These are phyloP conservation scores for Citrus sp. DNA, from an alignment of 345 rosid species.

Conservation along the genomic window DNA sequence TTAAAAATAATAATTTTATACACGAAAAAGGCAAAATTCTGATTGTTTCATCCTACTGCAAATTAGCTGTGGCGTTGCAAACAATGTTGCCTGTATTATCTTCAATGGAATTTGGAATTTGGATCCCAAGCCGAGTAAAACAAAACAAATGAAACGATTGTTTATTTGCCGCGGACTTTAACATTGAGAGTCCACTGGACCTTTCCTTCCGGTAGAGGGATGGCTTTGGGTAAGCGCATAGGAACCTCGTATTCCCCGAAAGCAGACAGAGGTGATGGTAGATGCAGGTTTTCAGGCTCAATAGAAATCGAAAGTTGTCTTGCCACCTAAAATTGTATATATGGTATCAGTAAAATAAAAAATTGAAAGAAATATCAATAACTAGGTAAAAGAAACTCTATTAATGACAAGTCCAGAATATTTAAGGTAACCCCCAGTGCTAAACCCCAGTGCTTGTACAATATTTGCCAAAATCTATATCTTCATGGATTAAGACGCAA, in stretches of 20 bases:
- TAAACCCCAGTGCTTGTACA: not conserved
- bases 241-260: conserved; percentile 79
- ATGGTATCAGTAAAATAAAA: not conserved
- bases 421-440: not conserved
- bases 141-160: not conserved
- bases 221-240: conserved; percentile 71
- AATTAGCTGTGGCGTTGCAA: too few relatives aligned
- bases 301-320: conserved; percentile 78
- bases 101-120: too few relatives aligned
- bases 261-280: conserved; percentile 57
- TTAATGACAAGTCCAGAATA: not conserved
- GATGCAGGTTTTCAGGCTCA: conserved; percentile 66
- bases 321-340: conserved; percentile 47
- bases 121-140: not conserved
- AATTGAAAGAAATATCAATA: not conserved
- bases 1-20: too few relatives aligned
- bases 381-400: not conserved
- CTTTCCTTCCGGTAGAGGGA: conserved; percentile 77
- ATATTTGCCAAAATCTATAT: not conserved
- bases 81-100: too few relatives aligned
- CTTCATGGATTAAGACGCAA: not conserved
- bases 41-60: too few relatives aligned
- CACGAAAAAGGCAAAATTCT: too few relatives aligned
- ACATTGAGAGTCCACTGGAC: conserved; percentile 74
- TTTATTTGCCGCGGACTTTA: conserved; percentile 72